phyloP scores from a whole-genome alignment of 2,329 filamentous ascomycete species.

The Arachnopeziza araneosa region DNA sequence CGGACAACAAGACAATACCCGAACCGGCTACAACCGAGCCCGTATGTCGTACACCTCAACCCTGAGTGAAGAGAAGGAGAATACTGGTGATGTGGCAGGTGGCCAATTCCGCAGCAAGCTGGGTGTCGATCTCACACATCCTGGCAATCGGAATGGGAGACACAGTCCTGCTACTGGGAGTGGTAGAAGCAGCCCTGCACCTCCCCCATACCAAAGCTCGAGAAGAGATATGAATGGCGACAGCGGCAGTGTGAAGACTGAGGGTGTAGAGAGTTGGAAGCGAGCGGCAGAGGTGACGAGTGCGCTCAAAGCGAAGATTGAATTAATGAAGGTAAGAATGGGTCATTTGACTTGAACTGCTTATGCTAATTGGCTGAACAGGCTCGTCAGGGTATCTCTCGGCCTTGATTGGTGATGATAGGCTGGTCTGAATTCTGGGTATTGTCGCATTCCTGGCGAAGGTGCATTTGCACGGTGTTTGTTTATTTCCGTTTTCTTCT shows the following conservation, averaged over 20 bases:
- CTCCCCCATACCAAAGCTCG: conserved; percentile 17
- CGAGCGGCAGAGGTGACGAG: conserved; percentile 95
- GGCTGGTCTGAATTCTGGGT: not conserved
- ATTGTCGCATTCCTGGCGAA: not conserved
- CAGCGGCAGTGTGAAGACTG: conserved; percentile 26
- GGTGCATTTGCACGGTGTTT: not conserved
- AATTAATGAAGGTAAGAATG: conserved; percentile 81
- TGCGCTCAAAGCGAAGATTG: conserved; percentile 93
- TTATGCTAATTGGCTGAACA: conserved; percentile 20
- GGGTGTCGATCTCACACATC: conserved; percentile 26
- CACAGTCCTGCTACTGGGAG: conserved; percentile 29
- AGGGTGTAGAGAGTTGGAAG: conserved; percentile 86
- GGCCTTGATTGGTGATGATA: conserved; percentile 31
- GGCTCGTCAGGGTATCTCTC: conserved; percentile 47
- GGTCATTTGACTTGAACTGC: not conserved
- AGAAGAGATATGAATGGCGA: conserved; percentile 27
- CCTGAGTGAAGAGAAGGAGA: conserved; percentile 72
- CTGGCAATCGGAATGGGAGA: conserved; percentile 23
- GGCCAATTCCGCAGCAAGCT: conserved; percentile 28
- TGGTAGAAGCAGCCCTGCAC: conserved; percentile 27
- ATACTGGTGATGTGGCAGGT: conserved; percentile 42
- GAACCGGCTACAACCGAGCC: conserved; percentile 21
- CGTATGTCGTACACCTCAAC: conserved; percentile 57
- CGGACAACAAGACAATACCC: conserved; percentile 20
- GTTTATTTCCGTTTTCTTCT: not conserved